Evolutionary conservation across 2,329 filamentous ascomycete species (phyloP), one percentile per base, ranked within the genome.

Genomic region (Kalmusia sp.): DNA sequence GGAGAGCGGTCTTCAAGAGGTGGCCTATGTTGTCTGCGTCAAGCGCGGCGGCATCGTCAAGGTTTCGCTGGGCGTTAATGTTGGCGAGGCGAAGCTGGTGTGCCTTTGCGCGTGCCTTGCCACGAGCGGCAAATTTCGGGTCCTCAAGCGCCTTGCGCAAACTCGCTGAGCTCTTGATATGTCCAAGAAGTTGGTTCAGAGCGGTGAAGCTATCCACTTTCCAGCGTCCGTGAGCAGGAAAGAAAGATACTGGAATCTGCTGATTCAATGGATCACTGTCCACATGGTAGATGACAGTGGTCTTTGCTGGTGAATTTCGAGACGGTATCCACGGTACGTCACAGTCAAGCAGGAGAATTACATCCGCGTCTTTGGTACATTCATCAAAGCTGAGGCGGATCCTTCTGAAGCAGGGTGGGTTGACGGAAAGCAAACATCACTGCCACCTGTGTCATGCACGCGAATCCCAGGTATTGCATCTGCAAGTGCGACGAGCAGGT

Each of bases 191-290:
- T 44, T 78, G 76, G 1, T 25, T 67, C 7, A 79, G 58, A 2
- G 72, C 78, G 0, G 82, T 83, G 41, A 83, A 78, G 2, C 84
- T 82, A 64, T 92, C 87, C 5, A 87, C 89, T 33, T 84, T 82
- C 72, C 87, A 92, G 2, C 89, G 82, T 2, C 82, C 82, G 55
- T 84, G 78, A 1, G 89, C 86, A 9, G 82, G 79, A 40, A 92
- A 82, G 63, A 92, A 92, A 66, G 88, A 88, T 15, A 92, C 78
- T 0, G 88, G 88, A 80, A 92, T 92, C 70, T 87, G 82, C 70
- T 88, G 85, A 76, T 89, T 89, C 21, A 88, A 74, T 1, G 86
- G 85, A 59, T 89, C 86, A 41, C 86, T 79, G 60, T 89, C 86
- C 37, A 89, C 79, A 63, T 89, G 86, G 73, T 84, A 87, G 50